Evolutionary conservation across 2,329 filamentous ascomycete species (phyloP).

Genomic region (Monilinia fructicola): DNA sequence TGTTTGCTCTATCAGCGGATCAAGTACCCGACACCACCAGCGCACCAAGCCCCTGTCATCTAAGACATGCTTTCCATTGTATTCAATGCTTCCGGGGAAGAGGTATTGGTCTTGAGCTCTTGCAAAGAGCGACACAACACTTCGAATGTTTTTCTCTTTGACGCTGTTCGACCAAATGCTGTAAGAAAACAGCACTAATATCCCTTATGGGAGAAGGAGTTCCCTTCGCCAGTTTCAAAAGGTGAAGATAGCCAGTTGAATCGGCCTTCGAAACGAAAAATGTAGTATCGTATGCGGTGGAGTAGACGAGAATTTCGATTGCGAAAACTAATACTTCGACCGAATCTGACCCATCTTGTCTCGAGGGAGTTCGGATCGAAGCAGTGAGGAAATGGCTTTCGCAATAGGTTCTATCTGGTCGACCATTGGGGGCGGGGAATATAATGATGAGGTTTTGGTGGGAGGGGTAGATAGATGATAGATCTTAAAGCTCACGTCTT

Average conservation of each 20-base stretch:
- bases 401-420: conserved; percentile 76
- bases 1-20: conserved; percentile 59
- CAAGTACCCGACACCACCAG: conserved; percentile 92
- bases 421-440: conserved; percentile 69
- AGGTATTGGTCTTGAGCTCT: conserved; percentile 90
- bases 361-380: conserved; percentile 45
- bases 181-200: conserved; percentile 72
- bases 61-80: conserved; percentile 82
- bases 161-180: conserved; percentile 68
- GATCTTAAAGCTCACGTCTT: conserved; percentile 60
- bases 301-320: conserved; percentile 85
- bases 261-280: conserved; percentile 97
- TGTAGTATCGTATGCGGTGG: conserved; percentile 75
- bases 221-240: conserved; percentile 62
- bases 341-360: conserved; percentile 32
- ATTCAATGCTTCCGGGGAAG: conserved; percentile 87
- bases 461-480: conserved; percentile 89
- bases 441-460: conserved; percentile 71
- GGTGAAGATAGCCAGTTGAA: conserved; percentile 82
- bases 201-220: conserved; percentile 70
- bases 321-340: conserved; percentile 68
- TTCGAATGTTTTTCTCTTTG: conserved; percentile 63
- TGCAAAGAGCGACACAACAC: conserved; percentile 87
- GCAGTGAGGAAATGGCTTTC: conserved; percentile 77
- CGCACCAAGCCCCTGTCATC: conserved; percentile 87